Base-by-base conservation (phyloP, 1,284 basidiomycete genomes). In the Kwoniella shivajii region DNA sequence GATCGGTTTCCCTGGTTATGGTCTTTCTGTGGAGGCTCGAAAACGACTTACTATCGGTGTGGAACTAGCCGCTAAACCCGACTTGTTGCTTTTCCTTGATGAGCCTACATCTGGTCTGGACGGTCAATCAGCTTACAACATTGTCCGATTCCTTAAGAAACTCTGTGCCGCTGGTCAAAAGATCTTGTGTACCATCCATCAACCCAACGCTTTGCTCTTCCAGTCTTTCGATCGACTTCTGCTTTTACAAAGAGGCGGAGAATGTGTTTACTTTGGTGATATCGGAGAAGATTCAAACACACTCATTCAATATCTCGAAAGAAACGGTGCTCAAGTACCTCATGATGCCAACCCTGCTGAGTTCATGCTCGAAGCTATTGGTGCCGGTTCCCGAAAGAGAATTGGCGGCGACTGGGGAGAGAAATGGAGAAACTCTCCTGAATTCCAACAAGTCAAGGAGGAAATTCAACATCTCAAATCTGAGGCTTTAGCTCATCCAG, bases 401-500 rank as follows among this genome's bases (percentile, higher is more conserved):
- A 81, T 88, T 45, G 81, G 84, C 43, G 83, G 84, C 24, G 88
- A 90, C 65, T 92, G 89, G 89, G 85, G 86, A 59, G 84, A 88
- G 62, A 80, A 90, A 36, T 90, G 88, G 88, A 73, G 83, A 34
- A 80, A 77, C 66, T 82, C 74, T 42, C 66, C 78, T 26, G 80
- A 83, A 60, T 76, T 79, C 39, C 69, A 69, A 11, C 46, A 68
- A 16, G 67, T 73, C 61, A 77, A 78, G 65, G 54, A 69, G 33
- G 76, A 79, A 53, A 82, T 83, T 53, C 53, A 60, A 4, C 54
- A 72, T 47, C 78, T 83, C 72, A 83, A 83, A 59, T 66, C 65
- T 9, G 71, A 78, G 10, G 78, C 80, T 6, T 63, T 79, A 11
- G 73, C 77, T 20, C 67, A 76, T 46, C 67, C 75, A 3, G 71